Evolutionary conservation across 495 filamentous ascomycete species (phyloP), one percentile per base, ranked within the genome.

Genomic region (Penicillium ochrochloron): DNA sequence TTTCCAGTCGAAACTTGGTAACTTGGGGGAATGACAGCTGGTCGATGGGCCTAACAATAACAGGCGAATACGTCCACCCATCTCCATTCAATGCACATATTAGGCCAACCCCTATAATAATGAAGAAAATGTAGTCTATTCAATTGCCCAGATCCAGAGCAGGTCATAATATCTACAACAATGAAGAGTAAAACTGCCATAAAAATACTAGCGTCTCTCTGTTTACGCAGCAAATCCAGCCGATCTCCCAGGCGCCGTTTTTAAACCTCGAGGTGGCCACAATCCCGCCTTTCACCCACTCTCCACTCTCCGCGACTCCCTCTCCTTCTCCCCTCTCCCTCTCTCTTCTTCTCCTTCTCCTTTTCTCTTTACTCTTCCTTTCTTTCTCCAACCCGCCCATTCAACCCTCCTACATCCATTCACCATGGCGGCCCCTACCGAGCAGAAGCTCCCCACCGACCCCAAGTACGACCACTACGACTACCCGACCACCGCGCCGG

Each of bases 381-480:
- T 35, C 62, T 61, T 29, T 57, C 52, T 56, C 29, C 69, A 51
- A 51, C 46, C 62, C 51, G 52, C 54, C 60, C 53, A 53, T 21
- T 52, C 48, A 64, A 35, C 66, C 39, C 52, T 15, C 51, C 54
- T 35, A 57, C 33, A 25, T 35, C 25, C 44, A 42, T 59, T 69
- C 69, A 79, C 63, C 63, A 84, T 84, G 80, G 76, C 79, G 34
- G 72, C 74, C 31, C 46, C 78, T 50, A 60, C 70, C 44, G 72
- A 77, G 53, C 60, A 68, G 29, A 66, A 76, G 66, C 56, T 91
- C 76, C 79, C 88, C 73, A 81, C 87, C 59, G 90, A 96, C 76
- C 83, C 92, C 69, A 97, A 96, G 78, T 97, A 97, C 83, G 94
- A 99, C 78, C 78, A 94, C 80, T 97, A 96, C 81, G 94, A 97